A percentile compares a stretch with the other conserved stretches of the same genome.
These are phyloP conservation scores for Dendrobium nobile DNA, from an alignment of 106 monocot species.

Conservation along the genomic window DNA sequence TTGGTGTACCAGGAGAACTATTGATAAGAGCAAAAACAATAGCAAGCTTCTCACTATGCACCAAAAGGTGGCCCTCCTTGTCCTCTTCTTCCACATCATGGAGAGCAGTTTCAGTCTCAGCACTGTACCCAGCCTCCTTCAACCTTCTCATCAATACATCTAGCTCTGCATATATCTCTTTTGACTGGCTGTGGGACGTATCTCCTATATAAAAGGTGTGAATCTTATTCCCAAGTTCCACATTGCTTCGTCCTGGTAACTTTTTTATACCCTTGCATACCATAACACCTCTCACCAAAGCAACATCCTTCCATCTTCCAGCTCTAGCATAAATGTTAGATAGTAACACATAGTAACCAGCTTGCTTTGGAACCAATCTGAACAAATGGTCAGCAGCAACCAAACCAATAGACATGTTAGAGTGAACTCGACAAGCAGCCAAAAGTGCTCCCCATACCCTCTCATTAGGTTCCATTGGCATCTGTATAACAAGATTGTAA, in stretches of 20 bases:
- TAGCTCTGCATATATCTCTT: slow-evolving; percentile 49
- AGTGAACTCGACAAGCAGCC: slow-evolving; percentile 58
- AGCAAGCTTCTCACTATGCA: slow-evolving; percentile 77
- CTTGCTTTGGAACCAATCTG: slow-evolving; percentile 58
- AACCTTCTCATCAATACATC: slow-evolving; percentile 36
- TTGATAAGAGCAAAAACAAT: slow-evolving; percentile 59
- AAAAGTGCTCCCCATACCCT: slow-evolving; percentile 72
- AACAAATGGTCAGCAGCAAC: slow-evolving; percentile 68
- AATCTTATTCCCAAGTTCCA: slow-evolving; percentile 39
- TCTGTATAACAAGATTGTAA: slow-evolving; percentile 42
- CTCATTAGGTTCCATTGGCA: slow-evolving; percentile 67
- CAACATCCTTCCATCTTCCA: slow-evolving; percentile 64
- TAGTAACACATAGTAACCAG: slow-evolving; percentile 77
- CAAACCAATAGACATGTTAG: slow-evolving; percentile 52
- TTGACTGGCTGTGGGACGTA: slow-evolving; percentile 32
- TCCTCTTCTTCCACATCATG: slow-evolving; percentile 91
- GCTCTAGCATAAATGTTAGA: slow-evolving; percentile 83
- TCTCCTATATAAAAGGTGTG: slow-evolving; percentile 59
- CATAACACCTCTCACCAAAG: slow-evolving; percentile 49
- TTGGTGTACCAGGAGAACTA: slow-evolving; percentile 15
- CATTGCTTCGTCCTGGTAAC: slow-evolving; percentile 54
- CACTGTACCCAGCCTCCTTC: slow-evolving; percentile 58
- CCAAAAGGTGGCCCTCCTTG: slow-evolving; percentile 64
- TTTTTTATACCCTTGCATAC: slow-evolving; percentile 59
- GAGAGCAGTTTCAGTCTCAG: slow-evolving; percentile 47